Evolutionary conservation across 352 stramenopile genomes (phyloP), one percentile per base, ranked within the genome.

Genomic region (Phytophthora pisi): DNA sequence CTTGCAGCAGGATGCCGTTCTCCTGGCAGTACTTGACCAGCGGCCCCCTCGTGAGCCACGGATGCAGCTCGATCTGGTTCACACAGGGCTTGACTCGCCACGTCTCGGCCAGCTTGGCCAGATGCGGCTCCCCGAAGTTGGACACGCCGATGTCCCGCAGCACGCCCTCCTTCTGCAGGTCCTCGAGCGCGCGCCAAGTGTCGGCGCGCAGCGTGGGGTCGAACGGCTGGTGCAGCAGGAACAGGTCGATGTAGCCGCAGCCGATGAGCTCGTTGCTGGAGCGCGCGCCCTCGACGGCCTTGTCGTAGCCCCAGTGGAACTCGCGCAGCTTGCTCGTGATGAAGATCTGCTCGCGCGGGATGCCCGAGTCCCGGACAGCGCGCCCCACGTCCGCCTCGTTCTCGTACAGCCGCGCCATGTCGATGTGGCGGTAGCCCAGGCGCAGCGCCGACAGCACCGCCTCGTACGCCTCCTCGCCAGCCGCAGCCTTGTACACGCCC

Each of bases 351-450:
- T 81, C 66, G 6, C 86, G 74, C 9, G 72, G 67, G 26, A 95
- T 69, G 11, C 86, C 83, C 1, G 84, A 88, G 38, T 93, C 87
- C 23, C 53, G 63, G 2, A 90, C 61, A 8, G 72, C 89, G 4
- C 75, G 61, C 5, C 89, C 88, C 38, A 96, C 91, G 8, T 91
- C 82, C 36, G 59, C 64, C 57, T 96, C 86, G 66, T 97, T 97
- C 61, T 91, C 65, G 69, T 97, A 97, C 6, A 96, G 43, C 49
- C 89, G 73, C 15, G 88, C 91, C 15, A 78, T 91, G 71, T 97
- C 89, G 65, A 97, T 93, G 58, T 95, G 83, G 24, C 89, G 76
- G 56, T 93, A 94, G 52, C 89, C 91, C 3, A 89, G 43, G 24
- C 85, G 69, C 26, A 97, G 68, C 16, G 78, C 80, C 8, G 57